Conservation (phyloP, 495 filamentous ascomycete species). For the Trichoderma virens region DNA sequence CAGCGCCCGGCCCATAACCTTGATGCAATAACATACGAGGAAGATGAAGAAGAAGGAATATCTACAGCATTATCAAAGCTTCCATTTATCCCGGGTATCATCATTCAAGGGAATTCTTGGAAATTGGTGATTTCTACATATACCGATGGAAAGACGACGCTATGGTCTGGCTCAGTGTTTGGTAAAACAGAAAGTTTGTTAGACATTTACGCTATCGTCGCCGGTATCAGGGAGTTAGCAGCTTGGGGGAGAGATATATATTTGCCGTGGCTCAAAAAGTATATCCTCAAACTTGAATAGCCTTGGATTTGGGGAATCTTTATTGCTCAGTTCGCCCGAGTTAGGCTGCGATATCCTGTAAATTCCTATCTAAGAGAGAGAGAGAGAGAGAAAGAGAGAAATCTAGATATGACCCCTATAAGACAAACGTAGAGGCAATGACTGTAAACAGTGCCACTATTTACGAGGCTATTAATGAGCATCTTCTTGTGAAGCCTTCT, state of each 20-base stretch:
- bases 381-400: too few relatives aligned
- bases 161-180: conserved; percentile 8
- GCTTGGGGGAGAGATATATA: conserved; percentile 13
- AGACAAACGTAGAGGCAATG: too few relatives aligned
- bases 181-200: conserved; percentile 10
- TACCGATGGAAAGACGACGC: conserved; percentile 10
- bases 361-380: too few relatives aligned
- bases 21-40: neutral
- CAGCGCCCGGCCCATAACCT: neutral
- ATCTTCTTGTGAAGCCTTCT: too few relatives aligned
- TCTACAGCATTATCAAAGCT: conserved; percentile 8
- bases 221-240: conserved; percentile 9
- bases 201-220: conserved; percentile 10
- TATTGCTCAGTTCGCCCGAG: too few relatives aligned
- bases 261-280: conserved; percentile 11
- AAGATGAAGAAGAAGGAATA: conserved; percentile 2
- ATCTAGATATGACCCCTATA: too few relatives aligned
- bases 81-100: conserved; percentile 13
- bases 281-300: conserved; percentile 11
- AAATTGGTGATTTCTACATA: conserved; percentile 13
- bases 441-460: too few relatives aligned
- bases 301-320: neutral
- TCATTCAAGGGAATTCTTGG: conserved; percentile 11
- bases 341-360: too few relatives aligned
- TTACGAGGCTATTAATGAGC: too few relatives aligned